These are phyloP conservation scores for Trypanosoma cruzi DNA, from an alignment of 208 protist genomes.

Conservation along the genomic window DNA sequence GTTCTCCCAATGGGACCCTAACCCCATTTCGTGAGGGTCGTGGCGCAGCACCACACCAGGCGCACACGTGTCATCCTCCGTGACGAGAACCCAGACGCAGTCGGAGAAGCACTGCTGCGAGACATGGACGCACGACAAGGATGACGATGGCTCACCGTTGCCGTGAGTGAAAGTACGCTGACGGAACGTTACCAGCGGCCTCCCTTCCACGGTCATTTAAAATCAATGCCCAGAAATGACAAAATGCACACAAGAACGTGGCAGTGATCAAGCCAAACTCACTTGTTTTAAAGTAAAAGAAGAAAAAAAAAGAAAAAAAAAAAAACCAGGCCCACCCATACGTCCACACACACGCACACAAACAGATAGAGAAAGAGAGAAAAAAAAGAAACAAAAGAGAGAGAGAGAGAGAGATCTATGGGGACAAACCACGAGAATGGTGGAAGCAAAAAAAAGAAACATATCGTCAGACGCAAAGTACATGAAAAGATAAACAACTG, in stretches of 20 bases:
- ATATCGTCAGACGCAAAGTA: not conserved
- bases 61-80: slow-evolving; percentile 63
- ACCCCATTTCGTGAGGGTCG: slow-evolving; percentile 33
- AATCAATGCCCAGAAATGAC: not conserved
- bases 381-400: slow-evolving; percentile 2
- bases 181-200: slow-evolving; percentile 19
- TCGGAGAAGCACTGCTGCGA: slow-evolving; percentile 70
- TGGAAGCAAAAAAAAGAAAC: slow-evolving; percentile 2
- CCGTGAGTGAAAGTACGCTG: slow-evolving; percentile 24
- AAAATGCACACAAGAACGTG: not conserved
- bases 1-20: slow-evolving; percentile 3
- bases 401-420: no score
- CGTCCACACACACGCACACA: no score
- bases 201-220: not conserved
- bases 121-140: slow-evolving; percentile 41
- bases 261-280: not conserved
- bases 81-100: slow-evolving; percentile 65
- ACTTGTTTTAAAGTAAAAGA: not conserved
- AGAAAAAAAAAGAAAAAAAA: not conserved
- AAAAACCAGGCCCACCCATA: not conserved
- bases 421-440: slow-evolving; percentile 19
- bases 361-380: not conserved
- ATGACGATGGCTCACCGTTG: not conserved
- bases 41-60: slow-evolving; percentile 74
- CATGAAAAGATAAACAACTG: not conserved